Evolutionary conservation across 2,329 filamentous ascomycete species (phyloP), one percentile per base, ranked within the genome.

Genomic region (Neurospora sp.): DNA sequence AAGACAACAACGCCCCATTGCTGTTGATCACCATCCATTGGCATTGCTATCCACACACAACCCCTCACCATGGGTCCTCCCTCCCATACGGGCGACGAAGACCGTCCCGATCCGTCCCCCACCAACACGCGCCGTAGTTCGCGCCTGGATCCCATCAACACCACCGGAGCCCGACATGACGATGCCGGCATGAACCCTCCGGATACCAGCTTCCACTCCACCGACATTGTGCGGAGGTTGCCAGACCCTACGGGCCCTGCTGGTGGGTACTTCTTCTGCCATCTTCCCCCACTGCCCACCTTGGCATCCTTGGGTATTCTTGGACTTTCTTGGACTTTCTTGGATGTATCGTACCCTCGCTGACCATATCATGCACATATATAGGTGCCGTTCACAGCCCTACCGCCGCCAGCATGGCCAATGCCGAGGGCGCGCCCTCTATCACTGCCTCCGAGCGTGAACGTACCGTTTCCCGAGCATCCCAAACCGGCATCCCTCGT

Each of bases 221-320:
- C 84, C 28, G 88, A 89, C 70, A 89, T 87, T 17, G 81, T 88
- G 74, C 84, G 88, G 73, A 83, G 86, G 74, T 83, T 85, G 73
- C 82, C 85, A 70, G 87, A 89, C 73, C 74, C 74, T 33, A 89
- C 12, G 11, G 52, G 52, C 12, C 52, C 8, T 62, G 23, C 23
- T 79, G 88, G 88, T 90, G 80, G 70, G 83, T 80, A 40, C 37
- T 57, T 67, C 46, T 65, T 36, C 19, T 19, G 70, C 71, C 70
- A 71, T 66, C 67, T 66, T 39, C 69, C 66, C 69, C 69, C 69
- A 52, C 68, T 66, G 68, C 70, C 66, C 52, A 62, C 11, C 66
- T 65, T 68, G 39, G 37, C 65, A 65, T 46, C 66, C 62, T 69
- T 46, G 68, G 46, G 43, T 2, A 62, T 66, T 57, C 46, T 67